Base-by-base conservation (phyloP, 495 filamentous ascomycete species). In the Tuber magnatum region DNA sequence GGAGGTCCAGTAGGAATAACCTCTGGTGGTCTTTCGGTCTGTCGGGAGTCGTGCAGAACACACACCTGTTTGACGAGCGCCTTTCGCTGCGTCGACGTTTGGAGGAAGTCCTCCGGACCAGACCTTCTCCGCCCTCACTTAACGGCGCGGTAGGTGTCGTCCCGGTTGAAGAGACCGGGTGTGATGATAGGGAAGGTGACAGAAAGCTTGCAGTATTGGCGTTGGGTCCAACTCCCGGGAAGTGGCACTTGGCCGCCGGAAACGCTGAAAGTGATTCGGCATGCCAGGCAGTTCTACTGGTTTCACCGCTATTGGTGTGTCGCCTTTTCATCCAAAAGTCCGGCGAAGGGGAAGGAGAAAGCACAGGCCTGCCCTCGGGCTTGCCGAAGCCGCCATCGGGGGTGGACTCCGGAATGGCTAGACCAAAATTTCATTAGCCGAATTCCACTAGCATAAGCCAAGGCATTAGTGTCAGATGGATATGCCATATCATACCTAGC, bases 1-100 rank as follows among this genome's bases (percentile, higher is more conserved):
- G 80, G 12, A 81, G 43, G 14, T 73, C 18, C 14, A 71, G 38
- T 22, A 81, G 76, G 39, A 81, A 77, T n/a, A 73, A 0, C 46
- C 39, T 81, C 69, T 81, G 80, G 16, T 56, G 44, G 3, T 32
- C 38, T 24, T 38, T 76, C 20, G 56, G 56, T n/a, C n/a, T 73
- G 69, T 81, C 80, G 70, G 69, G 79, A 20, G 61, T 41, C 35
- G 48, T 43, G 43, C 80, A 81, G 10, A 71, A 20, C 32, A 35
- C 70, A 43, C 74, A 80, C 32, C 48, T 51, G 28, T 38, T 14
- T 40, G 68, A 71, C 68, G 44, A 48, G 61, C 75, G 71, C 16
- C 48, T 43, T 68, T 65, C 72, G 16, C 70, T 39, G 18, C 56
- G 43, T 16, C 78, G 68, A 41, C 80, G 79, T 35, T 73, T 81